Conservation (phyloP, 257 asterid genomes). For the Apocynum venetum region DNA sequence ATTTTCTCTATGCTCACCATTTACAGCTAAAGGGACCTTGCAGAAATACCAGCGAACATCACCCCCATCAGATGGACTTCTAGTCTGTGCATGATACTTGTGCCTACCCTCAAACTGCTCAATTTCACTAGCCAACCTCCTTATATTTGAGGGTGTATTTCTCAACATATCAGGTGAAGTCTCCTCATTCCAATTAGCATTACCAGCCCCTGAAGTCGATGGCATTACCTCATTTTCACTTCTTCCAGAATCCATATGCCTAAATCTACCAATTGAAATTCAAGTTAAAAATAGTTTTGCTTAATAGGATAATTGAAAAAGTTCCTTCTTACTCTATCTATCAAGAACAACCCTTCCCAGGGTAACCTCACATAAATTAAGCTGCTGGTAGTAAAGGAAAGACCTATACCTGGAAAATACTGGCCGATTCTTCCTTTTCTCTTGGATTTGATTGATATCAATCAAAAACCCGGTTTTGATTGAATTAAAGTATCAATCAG, state of each 20-base stretch:
- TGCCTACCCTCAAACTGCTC: constrained; percentile 82
- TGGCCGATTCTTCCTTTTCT: not conserved
- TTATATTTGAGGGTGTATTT: constrained; percentile 90
- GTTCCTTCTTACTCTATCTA: not conserved
- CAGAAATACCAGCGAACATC: constrained; percentile 95
- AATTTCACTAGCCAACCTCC: constrained; percentile 74
- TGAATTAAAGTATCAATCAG: not conserved
- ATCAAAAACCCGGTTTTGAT: not conserved
- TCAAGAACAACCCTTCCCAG: not conserved
- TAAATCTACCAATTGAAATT: not conserved
- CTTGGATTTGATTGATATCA: not conserved
- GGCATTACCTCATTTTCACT: constrained; percentile 9
- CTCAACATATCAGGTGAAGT: constrained; percentile 72
- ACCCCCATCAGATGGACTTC: constrained; percentile 92
- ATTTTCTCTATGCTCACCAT: constrained; percentile 43
- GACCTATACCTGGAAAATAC: not conserved
- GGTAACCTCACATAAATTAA: not conserved
- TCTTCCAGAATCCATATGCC: not conserved
- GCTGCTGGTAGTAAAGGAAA: not conserved
- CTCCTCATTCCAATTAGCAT: constrained; percentile 26
- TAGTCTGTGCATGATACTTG: constrained; percentile 84
- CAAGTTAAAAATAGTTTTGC: not conserved
- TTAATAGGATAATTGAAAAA: not conserved
- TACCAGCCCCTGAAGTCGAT: constrained; percentile 23
- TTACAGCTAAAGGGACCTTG: constrained; percentile 64